Conservation (phyloP, 1,284 basidiomycete genomes). For the Ustilago curta region DNA sequence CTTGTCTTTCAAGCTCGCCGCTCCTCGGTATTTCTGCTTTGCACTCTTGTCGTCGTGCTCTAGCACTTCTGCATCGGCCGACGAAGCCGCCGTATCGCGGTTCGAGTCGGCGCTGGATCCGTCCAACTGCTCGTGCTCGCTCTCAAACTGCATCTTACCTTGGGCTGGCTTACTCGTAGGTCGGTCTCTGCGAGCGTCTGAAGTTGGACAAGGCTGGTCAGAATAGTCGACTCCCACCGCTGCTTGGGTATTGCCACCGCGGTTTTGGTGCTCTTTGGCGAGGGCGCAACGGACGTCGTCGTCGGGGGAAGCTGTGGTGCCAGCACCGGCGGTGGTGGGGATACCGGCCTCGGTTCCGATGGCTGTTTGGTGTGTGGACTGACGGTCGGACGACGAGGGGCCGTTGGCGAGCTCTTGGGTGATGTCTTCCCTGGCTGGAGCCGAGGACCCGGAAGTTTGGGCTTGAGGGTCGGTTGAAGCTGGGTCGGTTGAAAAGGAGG, state of each 20-base stretch:
- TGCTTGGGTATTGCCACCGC: conserved; percentile 5
- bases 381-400: conserved; percentile 19
- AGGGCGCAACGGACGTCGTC: conserved; percentile 22
- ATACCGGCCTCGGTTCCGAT: conserved; percentile 47
- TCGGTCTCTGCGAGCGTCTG: conserved; percentile 15
- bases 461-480: neutral
- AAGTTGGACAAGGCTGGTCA: conserved; percentile 31
- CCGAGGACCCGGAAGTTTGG: neutral
- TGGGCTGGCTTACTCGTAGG: conserved; percentile 18
- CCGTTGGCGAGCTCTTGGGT: conserved; percentile 10
- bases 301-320: conserved; percentile 47
- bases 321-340: conserved; percentile 49
- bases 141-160: conserved; percentile 16
- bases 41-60: too few relatives aligned
- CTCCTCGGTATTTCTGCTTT: neutral
- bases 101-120: conserved; percentile 5
- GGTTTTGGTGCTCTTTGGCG: neutral
- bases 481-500: neutral
- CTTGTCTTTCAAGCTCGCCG: conserved; percentile 29
- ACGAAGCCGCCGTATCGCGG: neutral
- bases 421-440: conserved; percentile 5
- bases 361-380: conserved; percentile 15
- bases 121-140: conserved; percentile 3
- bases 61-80: neutral
- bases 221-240: conserved; percentile 41